These are phyloP conservation scores for Leccinellum luteum DNA, from an alignment of 768 basidiomycete genomes.

Conservation along the genomic window DNA sequence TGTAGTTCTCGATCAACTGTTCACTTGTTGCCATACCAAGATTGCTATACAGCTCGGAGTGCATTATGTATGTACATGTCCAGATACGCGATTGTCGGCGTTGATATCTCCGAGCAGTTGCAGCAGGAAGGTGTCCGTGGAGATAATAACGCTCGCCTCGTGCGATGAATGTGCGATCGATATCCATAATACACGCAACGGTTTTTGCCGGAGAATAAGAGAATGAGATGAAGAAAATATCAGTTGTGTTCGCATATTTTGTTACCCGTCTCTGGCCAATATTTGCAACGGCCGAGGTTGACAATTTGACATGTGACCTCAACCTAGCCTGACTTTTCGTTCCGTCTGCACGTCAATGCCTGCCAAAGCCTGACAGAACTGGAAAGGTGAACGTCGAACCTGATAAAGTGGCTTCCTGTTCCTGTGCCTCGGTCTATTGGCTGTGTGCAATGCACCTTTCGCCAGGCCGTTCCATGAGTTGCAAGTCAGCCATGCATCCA, in stretches of 20 bases:
- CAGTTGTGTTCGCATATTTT: background rate
- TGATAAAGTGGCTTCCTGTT: slow-evolving; percentile 3
- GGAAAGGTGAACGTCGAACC: background rate
- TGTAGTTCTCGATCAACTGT: background rate
- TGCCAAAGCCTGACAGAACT: background rate
- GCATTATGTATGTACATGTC: background rate
- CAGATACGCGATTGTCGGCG: slow-evolving; percentile 16
- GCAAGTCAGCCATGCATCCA: slow-evolving; percentile 14
- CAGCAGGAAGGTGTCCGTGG: background rate
- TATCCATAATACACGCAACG: background rate
- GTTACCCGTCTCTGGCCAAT: background rate
- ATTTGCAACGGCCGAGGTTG: background rate
- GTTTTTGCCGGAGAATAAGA: background rate
- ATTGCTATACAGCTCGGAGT: background rate
- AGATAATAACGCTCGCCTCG: background rate
- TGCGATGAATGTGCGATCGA: background rate
- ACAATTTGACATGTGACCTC: background rate
- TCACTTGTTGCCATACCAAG: background rate
- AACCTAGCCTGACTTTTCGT: background rate
- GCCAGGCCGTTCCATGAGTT: slow-evolving; percentile 4
- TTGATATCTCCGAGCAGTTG: slow-evolving; percentile 5
- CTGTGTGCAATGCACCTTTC: slow-evolving; percentile 15
- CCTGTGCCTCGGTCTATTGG: slow-evolving; percentile 21
- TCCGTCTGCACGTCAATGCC: slow-evolving; percentile 3
- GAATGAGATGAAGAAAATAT: background rate